phyloP scores from a whole-genome alignment of 345 rosid genomes.

The Brassica rapa region DNA sequence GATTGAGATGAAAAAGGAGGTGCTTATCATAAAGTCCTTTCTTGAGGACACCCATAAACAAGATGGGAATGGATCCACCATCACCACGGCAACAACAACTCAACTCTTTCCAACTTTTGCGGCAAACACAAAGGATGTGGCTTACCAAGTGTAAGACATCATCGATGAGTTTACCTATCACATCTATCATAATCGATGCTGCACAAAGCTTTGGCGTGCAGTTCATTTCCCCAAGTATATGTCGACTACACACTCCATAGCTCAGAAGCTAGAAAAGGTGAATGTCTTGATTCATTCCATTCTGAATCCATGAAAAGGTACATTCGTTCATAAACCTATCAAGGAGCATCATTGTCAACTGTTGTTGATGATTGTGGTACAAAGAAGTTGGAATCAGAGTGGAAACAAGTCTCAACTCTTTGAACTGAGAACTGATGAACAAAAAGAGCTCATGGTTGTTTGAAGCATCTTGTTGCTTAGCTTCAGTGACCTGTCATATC shows the following conservation, averaged over 20 bases:
- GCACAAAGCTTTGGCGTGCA: slow-evolving; percentile 6
- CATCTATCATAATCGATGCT: slow-evolving; percentile 20
- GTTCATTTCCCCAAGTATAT: slow-evolving; percentile 33
- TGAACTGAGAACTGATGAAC: slow-evolving; percentile 41
- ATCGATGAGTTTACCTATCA: slow-evolving; percentile 43
- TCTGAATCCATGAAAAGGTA: slow-evolving; percentile 42
- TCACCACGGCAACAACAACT: background rate
- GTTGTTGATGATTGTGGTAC: slow-evolving; percentile 6
- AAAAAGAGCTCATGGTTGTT: slow-evolving; percentile 38
- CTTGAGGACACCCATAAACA: slow-evolving; percentile 34
- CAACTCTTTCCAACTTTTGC: slow-evolving; percentile 41
- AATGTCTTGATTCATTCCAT: slow-evolving; percentile 33
- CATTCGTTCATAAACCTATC: slow-evolving; percentile 9
- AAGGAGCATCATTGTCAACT: background rate
- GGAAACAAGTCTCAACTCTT: slow-evolving; percentile 39
- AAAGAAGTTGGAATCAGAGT: slow-evolving; percentile 34
- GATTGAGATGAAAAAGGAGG: slow-evolving; percentile 41
- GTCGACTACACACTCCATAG: slow-evolving; percentile 38
- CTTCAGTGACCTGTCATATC: slow-evolving; percentile 39
- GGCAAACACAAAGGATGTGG: slow-evolving; percentile 31
- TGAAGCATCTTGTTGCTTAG: slow-evolving; percentile 42
- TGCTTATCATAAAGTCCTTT: slow-evolving; percentile 43
- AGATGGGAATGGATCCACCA: slow-evolving; percentile 17
- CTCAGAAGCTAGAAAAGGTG: slow-evolving; percentile 32
- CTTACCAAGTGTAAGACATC: slow-evolving; percentile 45